Evolutionary conservation across 441 rosid species (phyloP).

Genomic region (Erysimum pusillum): DNA sequence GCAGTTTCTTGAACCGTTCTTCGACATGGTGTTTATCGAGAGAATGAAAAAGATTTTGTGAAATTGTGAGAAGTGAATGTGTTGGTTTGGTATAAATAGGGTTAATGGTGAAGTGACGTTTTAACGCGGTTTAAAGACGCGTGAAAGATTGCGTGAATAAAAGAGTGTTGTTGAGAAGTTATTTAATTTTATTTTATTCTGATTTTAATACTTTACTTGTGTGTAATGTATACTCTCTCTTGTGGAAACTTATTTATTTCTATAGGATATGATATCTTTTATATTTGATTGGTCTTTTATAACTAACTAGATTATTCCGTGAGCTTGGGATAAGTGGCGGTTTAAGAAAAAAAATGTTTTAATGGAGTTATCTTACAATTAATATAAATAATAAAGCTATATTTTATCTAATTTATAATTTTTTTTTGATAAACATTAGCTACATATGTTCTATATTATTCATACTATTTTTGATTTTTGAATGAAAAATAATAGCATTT

Average conservation of each 20-base stretch:
- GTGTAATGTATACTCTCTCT: not conserved
- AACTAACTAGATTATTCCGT: too few relatives aligned
- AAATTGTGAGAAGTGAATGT: slow-evolving; percentile 16
- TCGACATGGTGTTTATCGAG: slow-evolving; percentile 38
- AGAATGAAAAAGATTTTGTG: slow-evolving; percentile 1
- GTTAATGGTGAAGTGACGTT: slow-evolving; percentile 17
- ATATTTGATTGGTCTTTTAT: too few relatives aligned
- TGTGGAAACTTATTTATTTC: not conserved
- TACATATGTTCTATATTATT: too few relatives aligned
- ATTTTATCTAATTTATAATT: too few relatives aligned
- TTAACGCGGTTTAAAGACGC: slow-evolving; percentile 43
- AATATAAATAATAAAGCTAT: not conserved
- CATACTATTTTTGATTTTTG: too few relatives aligned
- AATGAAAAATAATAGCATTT: too few relatives aligned
- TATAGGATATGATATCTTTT: too few relatives aligned
- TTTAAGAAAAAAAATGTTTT: too few relatives aligned
- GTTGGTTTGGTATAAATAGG: slow-evolving; percentile 25
- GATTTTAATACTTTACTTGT: slow-evolving; percentile 1
- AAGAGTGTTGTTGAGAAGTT: not conserved
- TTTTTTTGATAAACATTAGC: too few relatives aligned
- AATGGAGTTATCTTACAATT: not conserved
- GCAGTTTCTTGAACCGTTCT: slow-evolving; percentile 22
- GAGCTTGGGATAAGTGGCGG: too few relatives aligned
- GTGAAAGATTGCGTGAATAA: slow-evolving; percentile 40
- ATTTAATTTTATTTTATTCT: not conserved